phyloP scores from a whole-genome alignment of 305 asterid species.

The Nicotiana rustica region DNA sequence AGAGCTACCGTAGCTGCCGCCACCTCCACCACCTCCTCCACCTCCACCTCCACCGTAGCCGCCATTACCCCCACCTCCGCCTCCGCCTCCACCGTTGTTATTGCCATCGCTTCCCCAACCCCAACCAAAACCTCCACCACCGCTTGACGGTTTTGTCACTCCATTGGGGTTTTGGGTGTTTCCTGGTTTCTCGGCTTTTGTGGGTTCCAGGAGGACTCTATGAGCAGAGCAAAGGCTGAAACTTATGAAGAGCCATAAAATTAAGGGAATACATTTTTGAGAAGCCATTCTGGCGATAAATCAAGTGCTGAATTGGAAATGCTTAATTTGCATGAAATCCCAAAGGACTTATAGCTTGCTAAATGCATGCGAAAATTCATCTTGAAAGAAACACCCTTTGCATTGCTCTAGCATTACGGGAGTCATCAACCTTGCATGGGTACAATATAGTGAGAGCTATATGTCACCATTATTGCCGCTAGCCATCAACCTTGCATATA shows the following conservation, averaged over 20 bases:
- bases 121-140: not conserved
- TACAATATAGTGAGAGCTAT: not conserved
- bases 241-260: slow-evolving; percentile 23
- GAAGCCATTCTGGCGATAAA: slow-evolving; percentile 33
- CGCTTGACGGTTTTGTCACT: not conserved
- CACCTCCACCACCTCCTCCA: not conserved
- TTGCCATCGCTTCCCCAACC: not conserved
- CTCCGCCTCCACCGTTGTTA: not conserved
- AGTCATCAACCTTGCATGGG: not conserved
- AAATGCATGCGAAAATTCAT: not conserved
- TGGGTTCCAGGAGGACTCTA: slow-evolving; percentile 3
- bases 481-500: not conserved
- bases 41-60: not conserved
- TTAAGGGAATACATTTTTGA: not conserved
- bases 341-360: not conserved
- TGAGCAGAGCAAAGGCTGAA: slow-evolving; percentile 26
- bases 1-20: not conserved
- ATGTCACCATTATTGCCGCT: not conserved
- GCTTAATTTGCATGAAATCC: not conserved
- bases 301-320: not conserved
- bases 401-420: slow-evolving; percentile 16
- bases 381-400: not conserved
- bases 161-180: not conserved
- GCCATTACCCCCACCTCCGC: not conserved
- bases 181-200: not conserved